Evolutionary conservation across 2,329 filamentous ascomycete genomes (phyloP), one percentile per base, ranked within the genome.

Genomic region (Aureobasidium sp.): DNA sequence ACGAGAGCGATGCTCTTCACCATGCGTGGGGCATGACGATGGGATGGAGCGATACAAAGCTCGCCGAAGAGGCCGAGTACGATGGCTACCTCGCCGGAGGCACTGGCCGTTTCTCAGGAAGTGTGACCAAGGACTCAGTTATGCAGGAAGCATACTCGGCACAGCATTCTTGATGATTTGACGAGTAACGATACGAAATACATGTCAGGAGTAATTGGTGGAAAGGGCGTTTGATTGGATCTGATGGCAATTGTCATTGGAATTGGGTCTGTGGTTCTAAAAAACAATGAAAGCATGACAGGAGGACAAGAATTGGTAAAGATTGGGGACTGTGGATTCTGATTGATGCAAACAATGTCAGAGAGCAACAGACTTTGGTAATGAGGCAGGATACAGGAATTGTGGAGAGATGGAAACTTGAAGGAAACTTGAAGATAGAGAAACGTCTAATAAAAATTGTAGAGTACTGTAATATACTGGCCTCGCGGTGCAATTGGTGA

Each of bases 71-170:
- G 29, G 70, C 71, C 1, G 71, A 75, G 64, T 78, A 74, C 62
- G 77, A 79, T 67, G 76, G 75, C 0, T 65, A 67, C 13, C 58
- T 72, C 32, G 66, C 69, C 8, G 76, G 77, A 37, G 77, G 77
- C 3, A 75, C 72, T 7, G 76, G 76, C 3, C 67, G 77, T 32
- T 75, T 79, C 58, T 72, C 70, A 0, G 74, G 73, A 29, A 58
- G 61, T 32, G 53, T 65, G 53, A 60, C 13, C 13, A 55, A 62
- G 42, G 45, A 62, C 34, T 45, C 53, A 3, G 2, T n/a, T 9
- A 45, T 57, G 5, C 29, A 44, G 29, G 39, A 57, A 41, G 53
- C 53, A 1, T 57, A 57, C 11, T 21, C 53, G 9, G 53, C 53
- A 16, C 16, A 45, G n/a, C 29, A 36, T 29, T 25, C 14, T n/a